phyloP scores from a whole-genome alignment of 1,284 basidiomycete species.

The Ustilago loliicola region DNA sequence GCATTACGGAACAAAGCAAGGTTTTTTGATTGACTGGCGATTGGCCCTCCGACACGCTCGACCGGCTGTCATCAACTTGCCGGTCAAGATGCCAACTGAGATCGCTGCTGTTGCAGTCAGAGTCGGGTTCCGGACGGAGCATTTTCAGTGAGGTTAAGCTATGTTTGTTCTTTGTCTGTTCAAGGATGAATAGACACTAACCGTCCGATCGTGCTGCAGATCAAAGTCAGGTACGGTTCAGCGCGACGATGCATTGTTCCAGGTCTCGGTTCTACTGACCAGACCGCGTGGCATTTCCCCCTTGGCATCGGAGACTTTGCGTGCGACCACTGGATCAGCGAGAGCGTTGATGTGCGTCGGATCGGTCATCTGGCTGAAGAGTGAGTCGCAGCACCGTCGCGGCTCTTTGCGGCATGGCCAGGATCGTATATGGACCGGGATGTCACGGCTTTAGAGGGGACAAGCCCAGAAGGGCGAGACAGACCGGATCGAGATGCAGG shows the following conservation, averaged over 20 bases:
- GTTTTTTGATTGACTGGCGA: neutral
- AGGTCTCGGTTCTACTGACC: neutral
- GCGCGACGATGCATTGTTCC: neutral
- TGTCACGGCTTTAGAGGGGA: neutral
- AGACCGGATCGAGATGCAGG: constrained; percentile 1
- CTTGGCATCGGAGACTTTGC: constrained; percentile 2
- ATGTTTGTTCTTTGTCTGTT: constrained; percentile 1
- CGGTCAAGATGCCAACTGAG: neutral
- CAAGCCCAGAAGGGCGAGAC: neutral
- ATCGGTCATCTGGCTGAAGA: too few relatives aligned
- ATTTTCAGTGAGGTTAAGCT: neutral
- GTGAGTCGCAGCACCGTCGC: too few relatives aligned
- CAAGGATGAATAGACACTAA: neutral
- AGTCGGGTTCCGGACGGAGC: neutral
- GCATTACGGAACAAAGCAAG: neutral
- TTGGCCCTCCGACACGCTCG: neutral
- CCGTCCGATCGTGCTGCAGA: neutral
- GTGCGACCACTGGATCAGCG: neutral
- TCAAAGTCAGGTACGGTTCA: neutral
- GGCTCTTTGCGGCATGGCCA: too few relatives aligned
- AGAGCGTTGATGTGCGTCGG: too few relatives aligned
- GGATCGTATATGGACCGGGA: too few relatives aligned
- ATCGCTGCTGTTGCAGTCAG: neutral
- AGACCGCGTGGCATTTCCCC: neutral
- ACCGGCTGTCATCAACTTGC: neutral